Percentiles rank a stretch among this genome's conserved stretches.
Evolutionary conservation across 768 basidiomycete species (phyloP).

Genomic region (Boletus edulis): DNA sequence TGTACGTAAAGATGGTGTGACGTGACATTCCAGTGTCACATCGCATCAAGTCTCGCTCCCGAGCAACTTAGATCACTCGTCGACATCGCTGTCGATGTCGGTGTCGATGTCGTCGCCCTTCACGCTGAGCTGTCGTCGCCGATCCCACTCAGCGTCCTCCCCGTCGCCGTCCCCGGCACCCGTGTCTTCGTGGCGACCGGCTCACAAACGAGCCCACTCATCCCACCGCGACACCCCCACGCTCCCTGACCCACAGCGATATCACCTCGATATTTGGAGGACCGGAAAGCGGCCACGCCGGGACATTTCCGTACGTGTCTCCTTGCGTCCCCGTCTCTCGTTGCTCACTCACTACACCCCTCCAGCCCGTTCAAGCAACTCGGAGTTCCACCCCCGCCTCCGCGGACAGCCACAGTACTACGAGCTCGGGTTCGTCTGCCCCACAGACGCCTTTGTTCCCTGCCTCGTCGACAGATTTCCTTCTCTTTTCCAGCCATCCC

Average conservation of each 20-base stretch:
- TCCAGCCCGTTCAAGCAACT: conserved; percentile 19
- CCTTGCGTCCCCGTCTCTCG: not conserved
- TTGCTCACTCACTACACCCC: not conserved
- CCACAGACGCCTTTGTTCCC: conserved; percentile 41
- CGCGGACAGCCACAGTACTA: conserved; percentile 25
- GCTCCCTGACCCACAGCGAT: conserved; percentile 41
- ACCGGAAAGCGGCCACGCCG: conserved; percentile 54
- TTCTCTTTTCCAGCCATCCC: conserved; percentile 36
- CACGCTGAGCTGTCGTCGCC: conserved; percentile 40
- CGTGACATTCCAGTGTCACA: conserved; percentile 20
- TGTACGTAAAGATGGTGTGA: conserved; percentile 24
- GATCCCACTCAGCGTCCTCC: conserved; percentile 52
- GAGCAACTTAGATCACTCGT: conserved; percentile 17
- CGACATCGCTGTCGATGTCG: conserved; percentile 8
- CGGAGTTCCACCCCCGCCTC: conserved; percentile 31
- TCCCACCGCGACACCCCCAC: conserved; percentile 35
- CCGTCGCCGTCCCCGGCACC: conserved; percentile 35
- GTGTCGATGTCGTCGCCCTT: conserved; percentile 36
- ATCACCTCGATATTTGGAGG: conserved; percentile 53
- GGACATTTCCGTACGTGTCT: conserved; percentile 42
- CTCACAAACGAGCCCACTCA: conserved; percentile 52
- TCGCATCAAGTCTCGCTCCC: conserved; percentile 8
- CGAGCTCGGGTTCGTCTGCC: conserved; percentile 24
- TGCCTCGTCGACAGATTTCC: conserved; percentile 49
- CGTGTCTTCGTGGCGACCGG: conserved; percentile 38